A percentile compares a stretch with the other conserved stretches of the same genome.
phyloP scores from a whole-genome alignment of 129 eudicot genomes.

The Chrysanthemum makinoi region DNA sequence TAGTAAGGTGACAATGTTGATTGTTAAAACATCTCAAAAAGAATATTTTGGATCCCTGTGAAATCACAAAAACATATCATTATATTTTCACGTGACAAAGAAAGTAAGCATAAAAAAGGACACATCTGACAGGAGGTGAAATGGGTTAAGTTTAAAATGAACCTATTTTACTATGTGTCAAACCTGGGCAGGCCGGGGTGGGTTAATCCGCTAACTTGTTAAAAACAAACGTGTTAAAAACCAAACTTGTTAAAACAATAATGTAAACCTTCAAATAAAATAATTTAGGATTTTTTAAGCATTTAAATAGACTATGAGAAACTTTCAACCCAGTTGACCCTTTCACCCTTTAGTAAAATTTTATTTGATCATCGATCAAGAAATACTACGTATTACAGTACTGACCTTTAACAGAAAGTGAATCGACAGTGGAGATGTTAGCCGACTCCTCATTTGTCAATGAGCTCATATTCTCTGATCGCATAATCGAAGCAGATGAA shows the following conservation, averaged over 20 bases:
- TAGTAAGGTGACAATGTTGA: neutral
- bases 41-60: neutral
- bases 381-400: constrained; percentile 7
- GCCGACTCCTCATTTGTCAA: constrained; percentile 63
- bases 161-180: no score
- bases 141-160: no score
- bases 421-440: constrained; percentile 51
- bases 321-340: no score
- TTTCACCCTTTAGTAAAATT: no score
- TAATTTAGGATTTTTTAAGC: no score
- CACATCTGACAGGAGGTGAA: no score
- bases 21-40: neutral
- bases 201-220: no score
- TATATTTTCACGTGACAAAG: neutral
- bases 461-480: constrained; percentile 55
- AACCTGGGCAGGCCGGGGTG: no score
- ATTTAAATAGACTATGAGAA: no score
- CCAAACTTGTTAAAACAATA: no score
- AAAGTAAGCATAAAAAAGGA: neutral
- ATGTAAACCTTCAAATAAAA: no score
- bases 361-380: neutral
- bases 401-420: constrained; percentile 80
- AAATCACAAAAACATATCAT: neutral
- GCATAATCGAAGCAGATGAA: constrained; percentile 50
- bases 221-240: no score